Evolutionary conservation across 2,329 filamentous ascomycete genomes (phyloP), one percentile per base, ranked within the genome.

Genomic region (Stemphylium lycopersici): DNA sequence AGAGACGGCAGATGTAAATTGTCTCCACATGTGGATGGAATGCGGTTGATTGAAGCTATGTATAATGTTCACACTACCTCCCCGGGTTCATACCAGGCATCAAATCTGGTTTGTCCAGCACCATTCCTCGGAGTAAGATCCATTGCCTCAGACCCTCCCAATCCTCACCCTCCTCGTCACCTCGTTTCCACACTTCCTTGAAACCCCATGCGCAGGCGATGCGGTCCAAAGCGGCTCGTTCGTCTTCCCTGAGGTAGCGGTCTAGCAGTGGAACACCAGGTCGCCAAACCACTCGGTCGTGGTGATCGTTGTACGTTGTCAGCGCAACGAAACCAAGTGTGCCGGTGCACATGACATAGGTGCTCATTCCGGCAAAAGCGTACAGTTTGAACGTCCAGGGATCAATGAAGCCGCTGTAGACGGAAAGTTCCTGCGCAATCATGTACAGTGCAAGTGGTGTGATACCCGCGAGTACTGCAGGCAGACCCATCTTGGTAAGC

Each of bases 121-220:
- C 83, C 93, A 98, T 97, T 24, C 90, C 89, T 70, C 90, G 88
- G 68, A 89, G 83, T 33, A 90, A 86, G 66, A 92, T 86, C 77
- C 91, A 95, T 77, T 97, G 90, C 63, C 88, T 86, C 59, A 99
- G 79, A 29, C 84, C 85, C 66, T 96, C 89, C 91, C 95, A 99
- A 59, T 97, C 93, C 48, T 87, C 83, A 0, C 95, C 93, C 62
- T 92, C 90, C 77, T 99, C 95, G 71, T 97, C 92, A 1, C 95
- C 95, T 70, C 90, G 84, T 71, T 88, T 87, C 79, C 85, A 87
- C 24, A 81, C 77, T 72, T 96, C 90, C 67, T 89, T 88, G 77
- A 97, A 99, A 0, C 95, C 95, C 91, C 95, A 99, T 0, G 91
- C 89, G 61, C 88, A 85, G 0, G 93, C 92, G 52, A 99, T 85